A percentile compares a stretch with the other conserved stretches of the same genome.
Conservation (phyloP, 1,139 yeast genomes). For the Hemisphaericaspora subhashii region DNA sequence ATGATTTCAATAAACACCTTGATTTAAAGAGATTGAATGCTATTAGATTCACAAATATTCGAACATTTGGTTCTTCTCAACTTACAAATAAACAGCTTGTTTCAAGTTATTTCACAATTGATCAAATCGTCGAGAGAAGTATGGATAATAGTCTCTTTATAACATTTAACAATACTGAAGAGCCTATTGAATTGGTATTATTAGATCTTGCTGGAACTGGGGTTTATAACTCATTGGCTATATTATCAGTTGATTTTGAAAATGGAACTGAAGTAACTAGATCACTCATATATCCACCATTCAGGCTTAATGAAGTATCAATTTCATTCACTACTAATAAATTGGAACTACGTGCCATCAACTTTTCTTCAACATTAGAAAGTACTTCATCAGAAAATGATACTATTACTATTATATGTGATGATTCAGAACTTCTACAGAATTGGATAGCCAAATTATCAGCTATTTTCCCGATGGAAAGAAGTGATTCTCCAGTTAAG, state of each 20-base stretch:
- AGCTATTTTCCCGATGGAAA: constrained; percentile 32
- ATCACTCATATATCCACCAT: constrained; percentile 45
- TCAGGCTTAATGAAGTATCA: constrained; percentile 32
- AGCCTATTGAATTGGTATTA: constrained; percentile 31
- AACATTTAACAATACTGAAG: constrained; percentile 13
- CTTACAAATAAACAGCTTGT: constrained; percentile 19
- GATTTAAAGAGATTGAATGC: constrained; percentile 27
- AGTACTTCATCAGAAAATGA: background rate
- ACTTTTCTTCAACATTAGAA: constrained; percentile 20
- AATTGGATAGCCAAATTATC: constrained; percentile 31
- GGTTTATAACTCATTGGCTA: constrained; percentile 38
- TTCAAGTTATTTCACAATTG: constrained; percentile 40
- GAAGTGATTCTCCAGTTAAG: constrained; percentile 24
- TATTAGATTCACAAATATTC: constrained; percentile 38
- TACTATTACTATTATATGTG: constrained; percentile 17
- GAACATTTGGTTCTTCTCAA: constrained; percentile 23
- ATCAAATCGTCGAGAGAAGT: constrained; percentile 39
- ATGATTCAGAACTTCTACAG: constrained; percentile 20
- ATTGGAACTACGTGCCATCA: constrained; percentile 28
- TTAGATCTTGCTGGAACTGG: constrained; percentile 27
- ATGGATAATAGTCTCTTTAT: constrained; percentile 13
- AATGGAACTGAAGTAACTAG: constrained; percentile 18
- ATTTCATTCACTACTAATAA: constrained; percentile 20
- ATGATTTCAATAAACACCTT: constrained; percentile 17
- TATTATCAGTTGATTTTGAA: constrained; percentile 23